Evolutionary conservation across 129 eudicot species (phyloP), one percentile per base, ranked within the genome.

Genomic region (Pulicaria dysenterica): DNA sequence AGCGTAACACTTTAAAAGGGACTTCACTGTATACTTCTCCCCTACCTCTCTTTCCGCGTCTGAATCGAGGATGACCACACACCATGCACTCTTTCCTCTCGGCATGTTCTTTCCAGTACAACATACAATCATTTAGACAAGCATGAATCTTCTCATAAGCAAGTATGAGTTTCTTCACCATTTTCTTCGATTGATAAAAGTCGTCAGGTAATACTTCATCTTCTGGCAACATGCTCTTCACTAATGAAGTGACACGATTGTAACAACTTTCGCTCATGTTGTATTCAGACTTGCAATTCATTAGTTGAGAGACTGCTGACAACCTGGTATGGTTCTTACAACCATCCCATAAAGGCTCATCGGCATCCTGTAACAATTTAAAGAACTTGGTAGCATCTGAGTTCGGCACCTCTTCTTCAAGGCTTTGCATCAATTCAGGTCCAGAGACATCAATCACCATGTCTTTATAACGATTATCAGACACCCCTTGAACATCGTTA

Each of bases 111-210:
- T 41, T 41, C 50, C 49, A 64, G 49, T 13, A 64, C 1, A 64
- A 15, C 31, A 63, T 63, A 31, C 69, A 64, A 16, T 64, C 50
- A 64, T 64, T 64, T 7, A 34, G 49, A 14, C 69, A 64, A 13
- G 51, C 49, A 8, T 64, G 13, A 40, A 64, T 64, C 51, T 64
- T 64, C 10, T 64, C 49, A 24, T 24, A 24, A 24, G 31, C 1
- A 24, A 24, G 31, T 24, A 24, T 24, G 1, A 24, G 31, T 24
- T 24, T 24, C 31, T 24, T 24, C 31, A 24, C 31, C 31, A 24
- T 24, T 24, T 24, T 24, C 2, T 24, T 24, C 31, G 31, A 24
- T 24, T 24, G 31, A 24, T 24, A 24, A 24, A 24, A 24, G 2
- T 24, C 31, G 2, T 24, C 31, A 2, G 31, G 31, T 24, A 24